Conservation (phyloP, 2,329 filamentous ascomycete species). For the Paraphoma sp. region DNA sequence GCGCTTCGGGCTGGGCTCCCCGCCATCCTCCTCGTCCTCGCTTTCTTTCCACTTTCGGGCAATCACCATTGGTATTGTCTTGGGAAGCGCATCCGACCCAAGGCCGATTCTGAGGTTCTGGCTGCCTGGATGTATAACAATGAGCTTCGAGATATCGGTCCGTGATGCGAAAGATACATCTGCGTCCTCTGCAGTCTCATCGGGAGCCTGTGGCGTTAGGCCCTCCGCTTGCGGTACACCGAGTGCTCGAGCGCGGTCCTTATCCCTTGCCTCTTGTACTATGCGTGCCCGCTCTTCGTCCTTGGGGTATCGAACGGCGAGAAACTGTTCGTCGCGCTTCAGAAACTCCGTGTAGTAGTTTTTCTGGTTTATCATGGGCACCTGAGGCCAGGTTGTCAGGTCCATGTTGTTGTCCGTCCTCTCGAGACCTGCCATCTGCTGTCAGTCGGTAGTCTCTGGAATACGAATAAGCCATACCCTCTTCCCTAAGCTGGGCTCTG, state of each 20-base stretch:
- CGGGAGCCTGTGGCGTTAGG: slow-evolving; percentile 29
- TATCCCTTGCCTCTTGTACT: slow-evolving; percentile 84
- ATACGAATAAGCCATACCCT: slow-evolving; percentile 50
- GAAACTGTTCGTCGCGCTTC: slow-evolving; percentile 95
- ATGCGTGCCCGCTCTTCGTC: slow-evolving; percentile 86
- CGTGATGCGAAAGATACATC: slow-evolving; percentile 34
- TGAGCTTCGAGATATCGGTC: slow-evolving; percentile 83
- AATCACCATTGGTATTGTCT: slow-evolving; percentile 91
- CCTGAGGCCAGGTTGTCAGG: slow-evolving; percentile 89
- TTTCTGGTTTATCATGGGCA: slow-evolving; percentile 96
- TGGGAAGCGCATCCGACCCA: slow-evolving; percentile 93
- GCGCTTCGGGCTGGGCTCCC: slow-evolving; percentile 76
- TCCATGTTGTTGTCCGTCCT: slow-evolving; percentile 99
- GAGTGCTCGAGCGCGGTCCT: slow-evolving; percentile 83
- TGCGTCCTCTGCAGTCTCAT: slow-evolving; percentile 40
- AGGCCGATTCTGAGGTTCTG: slow-evolving; percentile 94
- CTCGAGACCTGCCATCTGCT: slow-evolving; percentile 73
- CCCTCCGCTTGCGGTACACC: slow-evolving; percentile 59
- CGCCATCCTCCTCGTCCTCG: slow-evolving; percentile 83
- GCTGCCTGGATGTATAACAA: slow-evolving; percentile 93
- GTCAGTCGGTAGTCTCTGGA: slow-evolving; percentile 8
- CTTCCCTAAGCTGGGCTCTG: slow-evolving; percentile 66
- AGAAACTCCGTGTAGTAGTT: slow-evolving; percentile 96
- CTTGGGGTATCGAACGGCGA: slow-evolving; percentile 85
- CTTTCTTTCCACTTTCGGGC: slow-evolving; percentile 78